Base-by-base conservation (phyloP, 2,329 filamentous ascomycete genomes). In the Cadophora gregata region DNA sequence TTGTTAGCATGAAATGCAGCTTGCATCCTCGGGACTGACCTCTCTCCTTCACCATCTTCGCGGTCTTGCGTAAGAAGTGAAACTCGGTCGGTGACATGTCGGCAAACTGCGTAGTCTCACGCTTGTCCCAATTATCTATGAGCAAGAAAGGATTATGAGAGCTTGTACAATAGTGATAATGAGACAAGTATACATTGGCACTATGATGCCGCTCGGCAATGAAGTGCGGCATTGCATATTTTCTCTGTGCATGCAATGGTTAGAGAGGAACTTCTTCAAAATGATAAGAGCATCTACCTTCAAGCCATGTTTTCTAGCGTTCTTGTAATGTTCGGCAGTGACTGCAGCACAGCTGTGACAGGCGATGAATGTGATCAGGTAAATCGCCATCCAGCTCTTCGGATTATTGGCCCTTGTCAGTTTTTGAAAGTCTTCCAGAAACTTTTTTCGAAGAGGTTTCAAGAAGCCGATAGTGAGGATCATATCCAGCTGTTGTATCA, bases 141-240 rank as follows among this genome's bases (percentile, higher is more conserved):
- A 81, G 75, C 1, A 85, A 85, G 75, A 89, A 89, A 1, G 87
- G 87, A 71, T 84, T 84, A 59, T 84, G 80, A 33, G 84, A 84
- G 78, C 87, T 88, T 76, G 87, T 88, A 77, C 85, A 87, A 77
- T 89, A 88, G 77, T 89, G 87, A 72, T 88, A 89, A 75, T 89
- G 86, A 8, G 85, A 84, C 24, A 89, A 80, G 33, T 89, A 78
- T 62, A 87, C 87, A 65, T 87, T 88, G 50, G 86, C 87, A n/a
- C 86, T 85, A 63, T 81, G 73, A 75, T 87, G 83, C 70, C 88
- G 88, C 72, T 88, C 83, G 69, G 80, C 80, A 48, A 88, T 86
- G 71, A 85, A 86, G 7, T 36, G 42, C 25, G 64, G 64, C 51
- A 66, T 59, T 25, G 59, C 56, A 25, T 42, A 61, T 55, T 58